These are phyloP conservation scores for Verticillium tricorpus DNA, from an alignment of 2,329 filamentous ascomycete species.

Conservation along the genomic window DNA sequence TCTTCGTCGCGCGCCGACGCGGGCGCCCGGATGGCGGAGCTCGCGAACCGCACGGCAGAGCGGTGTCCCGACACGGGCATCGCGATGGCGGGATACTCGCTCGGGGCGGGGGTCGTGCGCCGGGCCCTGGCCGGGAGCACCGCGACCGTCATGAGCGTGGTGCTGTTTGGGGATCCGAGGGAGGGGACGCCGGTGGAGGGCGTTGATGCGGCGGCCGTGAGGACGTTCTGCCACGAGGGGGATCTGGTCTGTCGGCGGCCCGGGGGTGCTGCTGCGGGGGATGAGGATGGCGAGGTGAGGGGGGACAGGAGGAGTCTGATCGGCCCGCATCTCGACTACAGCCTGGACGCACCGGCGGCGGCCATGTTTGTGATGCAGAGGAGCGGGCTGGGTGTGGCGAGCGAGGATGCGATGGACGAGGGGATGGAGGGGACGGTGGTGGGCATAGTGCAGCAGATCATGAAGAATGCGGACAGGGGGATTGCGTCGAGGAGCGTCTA, in stretches of 20 bases:
- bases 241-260: constrained; percentile 22
- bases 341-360: constrained; percentile 12
- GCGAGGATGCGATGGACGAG: constrained; percentile 16
- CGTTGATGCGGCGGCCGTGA: constrained; percentile 14
- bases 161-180: constrained; percentile 24
- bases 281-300: neutral
- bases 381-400: constrained; percentile 18
- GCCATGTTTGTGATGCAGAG: constrained; percentile 16
- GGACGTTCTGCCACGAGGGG: constrained; percentile 19
- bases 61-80: constrained; percentile 19
- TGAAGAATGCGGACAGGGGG: neutral
- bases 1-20: constrained; percentile 1
- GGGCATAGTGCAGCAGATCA: constrained; percentile 9
- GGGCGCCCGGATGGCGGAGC: constrained; percentile 25
- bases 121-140: constrained; percentile 17
- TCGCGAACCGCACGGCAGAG: constrained; percentile 21
- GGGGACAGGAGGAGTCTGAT: constrained; percentile 6
- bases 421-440: constrained; percentile 16
- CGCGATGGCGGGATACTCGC: constrained; percentile 22
- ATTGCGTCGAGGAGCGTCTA: neutral
- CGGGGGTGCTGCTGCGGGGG: neutral
- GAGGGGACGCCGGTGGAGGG: constrained; percentile 16
- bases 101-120: constrained; percentile 21
- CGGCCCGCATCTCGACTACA: constrained; percentile 11
- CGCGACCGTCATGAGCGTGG: constrained; percentile 20